Percentiles rank a stretch among this genome's conserved stretches.
These are phyloP conservation scores for Irpex sp. DNA, from an alignment of 1,284 basidiomycete genomes.

Conservation along the genomic window DNA sequence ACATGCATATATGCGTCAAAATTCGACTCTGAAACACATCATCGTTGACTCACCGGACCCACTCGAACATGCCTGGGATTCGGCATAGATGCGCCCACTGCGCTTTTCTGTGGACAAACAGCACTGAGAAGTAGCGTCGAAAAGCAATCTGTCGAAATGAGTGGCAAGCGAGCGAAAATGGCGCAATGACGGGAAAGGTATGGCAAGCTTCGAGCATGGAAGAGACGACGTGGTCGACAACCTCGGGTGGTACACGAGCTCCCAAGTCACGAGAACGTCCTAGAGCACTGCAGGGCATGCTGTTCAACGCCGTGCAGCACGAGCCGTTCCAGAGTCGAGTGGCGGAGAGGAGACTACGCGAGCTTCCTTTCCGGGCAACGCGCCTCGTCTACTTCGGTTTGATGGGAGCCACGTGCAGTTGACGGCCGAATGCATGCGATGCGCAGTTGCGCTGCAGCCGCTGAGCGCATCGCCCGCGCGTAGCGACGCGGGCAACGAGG, in stretches of 20 bases:
- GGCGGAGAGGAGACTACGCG: neutral
- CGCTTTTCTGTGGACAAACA: conserved; percentile 24
- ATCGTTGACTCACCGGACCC: conserved; percentile 24
- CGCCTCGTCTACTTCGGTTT: neutral
- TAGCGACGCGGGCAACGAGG: neutral
- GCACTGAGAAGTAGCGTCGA: conserved; percentile 34
- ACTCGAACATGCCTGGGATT: conserved; percentile 19
- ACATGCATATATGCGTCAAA: conserved; percentile 21
- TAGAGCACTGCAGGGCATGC: neutral
- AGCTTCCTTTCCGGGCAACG: neutral
- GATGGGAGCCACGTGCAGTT: neutral
- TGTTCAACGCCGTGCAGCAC: neutral
- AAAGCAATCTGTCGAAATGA: conserved; percentile 39
- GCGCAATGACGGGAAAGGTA: conserved; percentile 30
- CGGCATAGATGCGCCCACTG: conserved; percentile 25
- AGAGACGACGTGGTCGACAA: conserved; percentile 39
- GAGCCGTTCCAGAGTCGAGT: neutral
- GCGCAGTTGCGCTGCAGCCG: neutral
- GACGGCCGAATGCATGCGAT: neutral
- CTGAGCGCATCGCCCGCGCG: neutral
- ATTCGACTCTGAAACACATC: neutral
- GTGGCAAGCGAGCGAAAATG: conserved; percentile 38
- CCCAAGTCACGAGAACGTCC: neutral
- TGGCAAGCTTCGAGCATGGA: conserved; percentile 22
- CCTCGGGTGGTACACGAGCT: conserved; percentile 34